Evolutionary conservation across 2,329 filamentous ascomycete species (phyloP).

Genomic region (Penicillium sp.): DNA sequence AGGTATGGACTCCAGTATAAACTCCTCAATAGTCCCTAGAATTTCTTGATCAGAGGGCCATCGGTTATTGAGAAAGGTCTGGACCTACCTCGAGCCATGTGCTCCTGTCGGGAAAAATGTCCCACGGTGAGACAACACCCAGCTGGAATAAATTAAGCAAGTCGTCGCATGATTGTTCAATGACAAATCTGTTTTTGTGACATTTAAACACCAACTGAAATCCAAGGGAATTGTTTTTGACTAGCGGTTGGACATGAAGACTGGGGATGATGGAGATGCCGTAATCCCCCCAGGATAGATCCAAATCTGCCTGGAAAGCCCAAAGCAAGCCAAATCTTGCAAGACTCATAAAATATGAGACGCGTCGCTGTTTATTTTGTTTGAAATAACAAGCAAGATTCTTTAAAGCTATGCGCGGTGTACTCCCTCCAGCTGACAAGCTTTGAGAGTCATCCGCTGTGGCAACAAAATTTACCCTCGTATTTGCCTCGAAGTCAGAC

Average conservation of each 20-base stretch:
- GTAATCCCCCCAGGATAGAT: background rate
- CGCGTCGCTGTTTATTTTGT: background rate
- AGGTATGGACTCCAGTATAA: background rate
- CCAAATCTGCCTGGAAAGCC: background rate
- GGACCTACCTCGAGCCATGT: background rate
- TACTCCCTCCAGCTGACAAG: background rate
- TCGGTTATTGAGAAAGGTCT: background rate
- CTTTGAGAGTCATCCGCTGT: background rate
- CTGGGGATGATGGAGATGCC: background rate
- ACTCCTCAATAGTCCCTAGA: background rate
- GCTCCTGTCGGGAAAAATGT: background rate
- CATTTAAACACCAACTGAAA: background rate
- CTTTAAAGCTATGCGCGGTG: background rate
- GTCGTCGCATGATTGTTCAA: background rate
- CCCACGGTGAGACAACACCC: background rate
- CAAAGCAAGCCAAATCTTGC: background rate
- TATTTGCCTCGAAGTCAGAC: background rate
- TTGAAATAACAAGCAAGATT: background rate
- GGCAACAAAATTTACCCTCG: background rate
- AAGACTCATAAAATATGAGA: background rate
- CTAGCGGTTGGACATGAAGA: background rate
- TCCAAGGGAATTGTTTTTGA: background rate
- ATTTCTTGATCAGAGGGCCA: too few species aligned
- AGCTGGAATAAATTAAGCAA: background rate
- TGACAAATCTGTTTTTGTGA: background rate